Evolutionary conservation across 202 grass and related monocot species (phyloP).

Genomic region (Brachypodium distachyon): DNA sequence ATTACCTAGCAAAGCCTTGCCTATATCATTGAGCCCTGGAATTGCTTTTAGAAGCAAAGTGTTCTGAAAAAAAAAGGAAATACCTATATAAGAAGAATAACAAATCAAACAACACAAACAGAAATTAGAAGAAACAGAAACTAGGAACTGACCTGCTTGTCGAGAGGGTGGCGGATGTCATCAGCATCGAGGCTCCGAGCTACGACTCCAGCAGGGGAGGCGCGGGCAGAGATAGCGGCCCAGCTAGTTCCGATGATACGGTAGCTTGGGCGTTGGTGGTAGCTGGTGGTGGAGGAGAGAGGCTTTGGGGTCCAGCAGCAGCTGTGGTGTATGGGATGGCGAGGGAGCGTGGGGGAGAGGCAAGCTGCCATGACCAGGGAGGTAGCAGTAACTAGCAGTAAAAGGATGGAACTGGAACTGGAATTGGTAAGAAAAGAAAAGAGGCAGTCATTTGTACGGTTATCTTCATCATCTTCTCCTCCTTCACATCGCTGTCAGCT

Average conservation of each 20-base stretch:
- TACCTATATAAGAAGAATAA: neutral
- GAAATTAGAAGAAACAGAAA: neutral
- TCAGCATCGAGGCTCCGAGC: slow-evolving; percentile 67
- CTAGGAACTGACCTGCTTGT: slow-evolving; percentile 41
- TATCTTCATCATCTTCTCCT: neutral
- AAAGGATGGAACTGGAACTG: neutral
- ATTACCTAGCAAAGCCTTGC: slow-evolving; percentile 78
- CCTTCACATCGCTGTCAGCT: neutral
- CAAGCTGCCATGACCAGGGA: slow-evolving; percentile 16
- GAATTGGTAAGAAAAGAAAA: neutral
- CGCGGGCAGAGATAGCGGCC: slow-evolving; percentile 8
- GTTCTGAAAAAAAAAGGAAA: slow-evolving; percentile 45
- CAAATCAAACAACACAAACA: neutral
- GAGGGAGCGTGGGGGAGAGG: slow-evolving; percentile 10
- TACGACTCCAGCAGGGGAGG: neutral
- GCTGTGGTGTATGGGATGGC: neutral
- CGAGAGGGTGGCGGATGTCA: slow-evolving; percentile 87
- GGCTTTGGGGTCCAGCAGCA: neutral
- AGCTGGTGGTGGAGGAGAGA: neutral
- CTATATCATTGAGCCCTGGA: slow-evolving; percentile 84
- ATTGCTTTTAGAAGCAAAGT: slow-evolving; percentile 68
- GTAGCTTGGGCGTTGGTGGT: neutral
- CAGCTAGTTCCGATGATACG: neutral
- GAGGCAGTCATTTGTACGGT: neutral
- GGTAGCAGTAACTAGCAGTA: neutral